phyloP scores from a whole-genome alignment of 140 eudicot species.

The Cichorium intybus region DNA sequence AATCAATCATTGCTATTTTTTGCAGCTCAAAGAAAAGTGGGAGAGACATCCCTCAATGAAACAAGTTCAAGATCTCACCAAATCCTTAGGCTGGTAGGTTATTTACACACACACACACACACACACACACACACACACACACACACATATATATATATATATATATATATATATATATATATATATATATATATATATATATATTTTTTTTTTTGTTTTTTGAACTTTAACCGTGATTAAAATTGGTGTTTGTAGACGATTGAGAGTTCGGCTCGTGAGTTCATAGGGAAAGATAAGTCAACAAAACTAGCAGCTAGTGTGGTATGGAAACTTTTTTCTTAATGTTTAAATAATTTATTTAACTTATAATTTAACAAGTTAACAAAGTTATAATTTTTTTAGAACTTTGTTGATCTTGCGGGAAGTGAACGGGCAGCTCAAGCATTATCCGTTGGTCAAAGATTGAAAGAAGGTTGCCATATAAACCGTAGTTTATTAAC shows the following conservation, averaged over 20 bases:
- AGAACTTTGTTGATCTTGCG: conserved; percentile 96
- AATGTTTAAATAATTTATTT: background rate
- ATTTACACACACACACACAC: background rate
- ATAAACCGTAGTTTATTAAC: conserved; percentile 95
- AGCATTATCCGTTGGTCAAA: conserved; percentile 82
- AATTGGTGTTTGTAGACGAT: conserved; percentile 66
- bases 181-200: background rate
- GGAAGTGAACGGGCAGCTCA: conserved; percentile 99
- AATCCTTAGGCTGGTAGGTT: conserved; percentile 79
- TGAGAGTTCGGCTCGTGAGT: conserved; percentile 99
- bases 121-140: background rate
- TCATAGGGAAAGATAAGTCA: conserved; percentile 91
- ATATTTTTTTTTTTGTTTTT: too few relatives aligned
- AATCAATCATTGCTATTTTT: background rate
- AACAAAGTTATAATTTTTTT: too few relatives aligned
- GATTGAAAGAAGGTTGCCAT: conserved; percentile 98
- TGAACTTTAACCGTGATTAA: conserved; percentile 1
- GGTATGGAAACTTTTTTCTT: conserved; percentile 37
- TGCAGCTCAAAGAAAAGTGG: conserved; percentile 92
- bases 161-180: background rate
- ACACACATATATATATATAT: background rate
- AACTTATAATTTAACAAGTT: background rate
- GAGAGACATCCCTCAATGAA: conserved; percentile 97
- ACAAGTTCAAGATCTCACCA: conserved; percentile 99
- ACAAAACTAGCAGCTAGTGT: conserved; percentile 95